phyloP scores from a whole-genome alignment of 495 filamentous ascomycete species.

The Penicillium arizonense region DNA sequence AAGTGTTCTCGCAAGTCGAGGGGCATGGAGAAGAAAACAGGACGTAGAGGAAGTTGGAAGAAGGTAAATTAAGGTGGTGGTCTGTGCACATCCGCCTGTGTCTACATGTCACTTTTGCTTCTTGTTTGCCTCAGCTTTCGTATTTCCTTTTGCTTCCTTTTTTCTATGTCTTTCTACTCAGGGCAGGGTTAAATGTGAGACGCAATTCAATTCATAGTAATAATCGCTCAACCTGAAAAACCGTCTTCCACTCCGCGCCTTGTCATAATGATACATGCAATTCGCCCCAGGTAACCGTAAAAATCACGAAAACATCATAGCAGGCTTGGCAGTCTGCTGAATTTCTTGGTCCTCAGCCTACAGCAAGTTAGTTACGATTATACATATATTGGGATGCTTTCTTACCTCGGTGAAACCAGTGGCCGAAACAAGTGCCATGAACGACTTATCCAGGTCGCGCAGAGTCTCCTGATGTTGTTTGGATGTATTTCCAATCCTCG shows the following conservation, averaged over 20 bases:
- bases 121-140: too few species aligned
- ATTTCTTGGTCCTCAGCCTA: conserved; percentile 45
- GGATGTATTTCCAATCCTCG: conserved; percentile 62
- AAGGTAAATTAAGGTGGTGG: too few species aligned
- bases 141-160: background rate
- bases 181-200: background rate
- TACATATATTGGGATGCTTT: too few species aligned
- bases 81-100: too few species aligned
- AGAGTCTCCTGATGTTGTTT: conserved; percentile 41
- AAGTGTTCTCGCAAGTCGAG: too few species aligned
- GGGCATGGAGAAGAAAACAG: too few species aligned
- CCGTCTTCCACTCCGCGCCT: conserved; percentile 17
- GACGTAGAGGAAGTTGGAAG: too few species aligned
- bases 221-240: conserved; percentile 18
- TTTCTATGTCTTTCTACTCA: background rate
- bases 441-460: conserved; percentile 57
- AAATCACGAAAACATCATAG: conserved; percentile 41
- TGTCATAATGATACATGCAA: conserved; percentile 18
- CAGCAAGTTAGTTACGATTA: conserved; percentile 6
- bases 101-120: background rate
- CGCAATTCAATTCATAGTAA: conserved; percentile 3
- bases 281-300: conserved; percentile 1
- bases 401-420: conserved; percentile 61
- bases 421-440: conserved; percentile 55
- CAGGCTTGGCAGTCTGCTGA: conserved; percentile 27